A percentile compares a stretch with the other conserved stretches of the same genome.
These are phyloP conservation scores for Eutrema japonicum DNA, from an alignment of 345 rosid genomes.

Conservation along the genomic window DNA sequence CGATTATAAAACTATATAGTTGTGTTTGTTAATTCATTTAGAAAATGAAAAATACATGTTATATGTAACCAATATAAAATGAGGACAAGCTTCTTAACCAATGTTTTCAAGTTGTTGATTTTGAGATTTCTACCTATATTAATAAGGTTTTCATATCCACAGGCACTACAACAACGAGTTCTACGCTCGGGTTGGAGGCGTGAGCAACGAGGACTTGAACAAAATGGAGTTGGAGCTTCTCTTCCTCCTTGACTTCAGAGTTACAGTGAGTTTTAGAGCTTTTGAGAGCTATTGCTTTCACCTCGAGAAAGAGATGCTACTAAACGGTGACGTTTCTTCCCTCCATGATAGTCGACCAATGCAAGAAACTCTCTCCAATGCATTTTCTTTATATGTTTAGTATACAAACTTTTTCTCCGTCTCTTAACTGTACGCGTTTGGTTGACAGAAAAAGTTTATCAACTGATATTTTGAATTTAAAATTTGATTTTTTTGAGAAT, in stretches of 20 bases:
- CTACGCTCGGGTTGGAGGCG: slow-evolving; percentile 87
- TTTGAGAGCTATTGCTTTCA: slow-evolving; percentile 81
- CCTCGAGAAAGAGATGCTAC: slow-evolving; percentile 65
- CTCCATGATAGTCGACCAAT: not conserved
- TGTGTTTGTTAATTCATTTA: not conserved
- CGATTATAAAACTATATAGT: not conserved
- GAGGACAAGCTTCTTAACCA: not conserved
- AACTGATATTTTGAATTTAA: accelerated
- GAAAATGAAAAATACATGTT: not conserved
- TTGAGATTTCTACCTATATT: not conserved
- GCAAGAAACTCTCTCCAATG: not conserved
- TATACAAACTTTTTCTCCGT: not conserved
- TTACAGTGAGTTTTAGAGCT: slow-evolving; percentile 57
- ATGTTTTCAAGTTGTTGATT: not conserved
- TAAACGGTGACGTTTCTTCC: slow-evolving; percentile 34
- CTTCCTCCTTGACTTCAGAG: slow-evolving; percentile 72
- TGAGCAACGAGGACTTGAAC: slow-evolving; percentile 80
- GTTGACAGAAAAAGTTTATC: slow-evolving; percentile 37
- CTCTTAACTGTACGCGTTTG: not conserved
- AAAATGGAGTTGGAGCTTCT: slow-evolving; percentile 79
- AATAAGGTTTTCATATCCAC: not conserved
- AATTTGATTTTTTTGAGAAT: accelerated
- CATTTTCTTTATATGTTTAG: slow-evolving; percentile 24
- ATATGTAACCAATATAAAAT: not conserved
- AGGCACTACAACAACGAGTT: slow-evolving; percentile 86